Conservation (phyloP, 2,329 filamentous ascomycete species). For the Aspergillus sp. region DNA sequence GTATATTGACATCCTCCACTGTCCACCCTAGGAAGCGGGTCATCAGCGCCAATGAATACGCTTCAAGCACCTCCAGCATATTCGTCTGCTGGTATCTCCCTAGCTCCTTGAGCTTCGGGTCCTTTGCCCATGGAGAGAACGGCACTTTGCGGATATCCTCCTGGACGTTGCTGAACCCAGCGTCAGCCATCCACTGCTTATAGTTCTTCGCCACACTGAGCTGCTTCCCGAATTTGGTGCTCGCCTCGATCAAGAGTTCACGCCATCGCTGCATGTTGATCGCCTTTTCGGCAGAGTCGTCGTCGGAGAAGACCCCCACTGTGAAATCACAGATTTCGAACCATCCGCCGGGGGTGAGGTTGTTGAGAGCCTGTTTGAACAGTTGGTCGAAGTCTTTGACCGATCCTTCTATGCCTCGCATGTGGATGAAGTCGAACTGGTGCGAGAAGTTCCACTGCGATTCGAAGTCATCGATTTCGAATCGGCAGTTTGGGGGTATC, state of each 20-base stretch:
- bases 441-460: conserved; percentile 23
- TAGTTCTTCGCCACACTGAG: conserved; percentile 38
- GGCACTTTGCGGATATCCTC: conserved; percentile 53
- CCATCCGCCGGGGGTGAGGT: conserved; percentile 52
- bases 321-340: conserved; percentile 48
- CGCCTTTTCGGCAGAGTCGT: conserved; percentile 28
- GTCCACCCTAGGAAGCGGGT: conserved; percentile 38
- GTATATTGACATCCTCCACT: conserved; percentile 38
- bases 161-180: conserved; percentile 55
- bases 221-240: conserved; percentile 32
- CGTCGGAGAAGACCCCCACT: conserved; percentile 30
- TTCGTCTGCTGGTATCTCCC: conserved; percentile 30
- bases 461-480: conserved; percentile 32
- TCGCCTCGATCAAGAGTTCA: conserved; percentile 28
- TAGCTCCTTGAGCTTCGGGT: conserved; percentile 48
- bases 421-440: conserved; percentile 31
- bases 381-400: conserved; percentile 24
- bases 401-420: conserved; percentile 25
- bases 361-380: conserved; percentile 25
- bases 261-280: conserved; percentile 28
- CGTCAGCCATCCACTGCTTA: conserved; percentile 48
- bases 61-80: conserved; percentile 31
- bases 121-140: conserved; percentile 50
- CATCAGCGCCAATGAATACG: conserved; percentile 32
- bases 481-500: conserved; percentile 30